Conservation (phyloP, 495 filamentous ascomycete genomes). For the Sabuloglossum arenarium region DNA sequence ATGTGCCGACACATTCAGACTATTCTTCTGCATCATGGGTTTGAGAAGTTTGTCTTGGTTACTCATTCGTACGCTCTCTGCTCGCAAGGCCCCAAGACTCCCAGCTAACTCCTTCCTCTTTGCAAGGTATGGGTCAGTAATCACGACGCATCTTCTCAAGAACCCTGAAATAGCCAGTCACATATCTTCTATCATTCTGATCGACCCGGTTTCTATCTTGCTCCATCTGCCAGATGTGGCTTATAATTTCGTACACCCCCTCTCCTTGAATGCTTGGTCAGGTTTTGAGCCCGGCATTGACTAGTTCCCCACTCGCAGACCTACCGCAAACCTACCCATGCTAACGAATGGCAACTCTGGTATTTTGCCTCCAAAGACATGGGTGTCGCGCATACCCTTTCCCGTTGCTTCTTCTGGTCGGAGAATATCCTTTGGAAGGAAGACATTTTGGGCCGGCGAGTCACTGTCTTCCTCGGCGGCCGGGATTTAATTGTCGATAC, state of each 20-base stretch:
- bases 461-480: slow-evolving; percentile 34
- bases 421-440: slow-evolving; percentile 47
- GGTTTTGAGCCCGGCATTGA: not conserved
- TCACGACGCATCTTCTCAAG: slow-evolving; percentile 38
- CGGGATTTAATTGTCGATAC: slow-evolving; percentile 46
- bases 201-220: slow-evolving; percentile 43
- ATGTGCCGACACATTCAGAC: slow-evolving; percentile 28
- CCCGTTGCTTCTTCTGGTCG: slow-evolving; percentile 44
- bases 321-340: slow-evolving; percentile 25
- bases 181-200: slow-evolving; percentile 29
- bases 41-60: slow-evolving; percentile 31
- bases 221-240: slow-evolving; percentile 46
- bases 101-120: not conserved
- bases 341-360: slow-evolving; percentile 44
- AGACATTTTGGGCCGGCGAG: slow-evolving; percentile 25
- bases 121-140: slow-evolving; percentile 25
- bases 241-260: slow-evolving; percentile 38
- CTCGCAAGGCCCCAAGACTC: not conserved
- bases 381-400: slow-evolving; percentile 34
- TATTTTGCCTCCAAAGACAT: slow-evolving; percentile 47
- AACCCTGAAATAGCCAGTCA: slow-evolving; percentile 18
- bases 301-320: not conserved
- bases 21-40: slow-evolving; percentile 30
- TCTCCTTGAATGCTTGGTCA: not conserved
- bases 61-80: slow-evolving; percentile 23